These are phyloP conservation scores for Sporisorium exsertum DNA, from an alignment of 1,284 basidiomycete genomes.

Conservation along the genomic window DNA sequence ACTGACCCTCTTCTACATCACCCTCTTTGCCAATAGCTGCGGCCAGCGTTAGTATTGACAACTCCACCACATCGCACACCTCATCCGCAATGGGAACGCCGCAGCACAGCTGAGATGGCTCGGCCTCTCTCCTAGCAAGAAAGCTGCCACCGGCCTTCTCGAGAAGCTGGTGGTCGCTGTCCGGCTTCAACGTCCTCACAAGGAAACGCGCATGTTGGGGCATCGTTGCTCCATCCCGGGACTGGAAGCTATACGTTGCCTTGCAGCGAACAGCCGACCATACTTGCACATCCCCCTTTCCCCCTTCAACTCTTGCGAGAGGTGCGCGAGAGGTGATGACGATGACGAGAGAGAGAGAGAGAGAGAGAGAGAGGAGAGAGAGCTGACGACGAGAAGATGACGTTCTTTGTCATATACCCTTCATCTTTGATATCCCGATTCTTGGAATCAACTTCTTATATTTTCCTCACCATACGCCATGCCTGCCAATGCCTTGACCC, in stretches of 20 bases:
- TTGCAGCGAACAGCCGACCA: not conserved
- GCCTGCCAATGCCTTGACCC: slow-evolving; percentile 14
- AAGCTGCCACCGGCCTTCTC: not conserved
- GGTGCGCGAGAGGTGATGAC: slow-evolving; percentile 28
- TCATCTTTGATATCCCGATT: slow-evolving; percentile 48
- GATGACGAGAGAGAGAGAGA: not conserved
- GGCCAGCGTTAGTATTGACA: slow-evolving; percentile 55
- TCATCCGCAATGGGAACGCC: not conserved
- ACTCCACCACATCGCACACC: slow-evolving; percentile 9
- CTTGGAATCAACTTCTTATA: slow-evolving; percentile 25
- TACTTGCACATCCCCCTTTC: not conserved
- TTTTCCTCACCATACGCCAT: not conserved
- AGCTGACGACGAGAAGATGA: slow-evolving; percentile 56
- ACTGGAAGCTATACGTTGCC: no score
- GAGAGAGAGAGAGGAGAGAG: slow-evolving; percentile 36
- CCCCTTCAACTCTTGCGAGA: slow-evolving; percentile 10
- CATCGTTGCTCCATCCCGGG: not conserved
- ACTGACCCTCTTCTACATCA: slow-evolving; percentile 4
- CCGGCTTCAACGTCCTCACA: not conserved
- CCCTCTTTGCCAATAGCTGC: slow-evolving; percentile 38
- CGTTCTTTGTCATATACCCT: slow-evolving; percentile 50
- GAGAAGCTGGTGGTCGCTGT: not conserved
- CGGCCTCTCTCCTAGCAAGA: not conserved
- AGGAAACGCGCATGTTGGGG: not conserved
- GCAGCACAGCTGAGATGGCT: not conserved